Percentiles rank a stretch among this genome's conserved stretches.
These are phyloP conservation scores for Neonectria hederae DNA, from an alignment of 2,329 filamentous ascomycete species.

Conservation along the genomic window DNA sequence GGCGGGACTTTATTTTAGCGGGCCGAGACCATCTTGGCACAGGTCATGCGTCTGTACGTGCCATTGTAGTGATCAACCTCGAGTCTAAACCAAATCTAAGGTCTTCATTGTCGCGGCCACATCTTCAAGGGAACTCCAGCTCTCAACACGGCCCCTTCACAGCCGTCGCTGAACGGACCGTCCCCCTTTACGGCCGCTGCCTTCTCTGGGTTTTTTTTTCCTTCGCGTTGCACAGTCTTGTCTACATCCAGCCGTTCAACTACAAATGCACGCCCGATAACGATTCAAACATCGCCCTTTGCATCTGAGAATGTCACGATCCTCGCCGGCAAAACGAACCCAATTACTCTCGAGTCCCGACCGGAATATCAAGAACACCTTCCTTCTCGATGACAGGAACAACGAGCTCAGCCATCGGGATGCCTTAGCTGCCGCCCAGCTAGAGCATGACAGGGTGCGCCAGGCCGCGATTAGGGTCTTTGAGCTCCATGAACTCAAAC, in stretches of 20 bases:
- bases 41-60: constrained; percentile 24
- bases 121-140: constrained; percentile 19
- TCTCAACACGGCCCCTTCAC: constrained; percentile 1
- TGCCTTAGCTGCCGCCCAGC: constrained; percentile 71
- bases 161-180: not conserved
- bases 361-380: constrained; percentile 61
- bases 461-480: constrained; percentile 59
- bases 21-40: constrained; percentile 6
- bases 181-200: not conserved
- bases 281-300: constrained; percentile 17
- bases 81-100: constrained; percentile 32
- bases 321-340: constrained; percentile 53
- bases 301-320: constrained; percentile 52
- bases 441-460: constrained; percentile 73
- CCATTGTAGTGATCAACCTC: constrained; percentile 19
- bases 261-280: constrained; percentile 38
- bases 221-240: not conserved
- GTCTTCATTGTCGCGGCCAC: constrained; percentile 33
- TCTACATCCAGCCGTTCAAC: not conserved
- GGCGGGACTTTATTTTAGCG: constrained; percentile 27
- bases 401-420: constrained; percentile 70
- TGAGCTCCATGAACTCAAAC: constrained; percentile 57
- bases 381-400: constrained; percentile 71
- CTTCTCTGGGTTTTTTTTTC: no score
- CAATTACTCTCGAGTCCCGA: constrained; percentile 55